Evolutionary conservation across 345 rosid species (phyloP).

Genomic region (Moricandia moricandioides): DNA sequence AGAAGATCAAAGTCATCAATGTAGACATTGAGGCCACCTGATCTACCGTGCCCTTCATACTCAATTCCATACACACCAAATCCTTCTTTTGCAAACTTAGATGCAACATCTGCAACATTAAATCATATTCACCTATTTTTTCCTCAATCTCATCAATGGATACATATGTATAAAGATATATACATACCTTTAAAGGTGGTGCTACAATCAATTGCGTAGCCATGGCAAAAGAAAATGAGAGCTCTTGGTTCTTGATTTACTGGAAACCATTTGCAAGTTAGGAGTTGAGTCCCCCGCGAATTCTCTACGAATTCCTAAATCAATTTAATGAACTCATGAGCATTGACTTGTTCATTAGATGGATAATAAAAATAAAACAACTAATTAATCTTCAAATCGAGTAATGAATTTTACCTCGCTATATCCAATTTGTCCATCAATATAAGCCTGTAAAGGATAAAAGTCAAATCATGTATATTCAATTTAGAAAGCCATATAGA

Average conservation of each 20-base stretch:
- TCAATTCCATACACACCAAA: conserved; percentile 80
- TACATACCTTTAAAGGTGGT: conserved; percentile 71
- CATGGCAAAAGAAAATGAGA: conserved; percentile 79
- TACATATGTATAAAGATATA: neutral
- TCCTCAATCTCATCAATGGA: neutral
- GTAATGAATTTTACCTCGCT: conserved; percentile 28
- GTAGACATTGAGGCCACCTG: conserved; percentile 54
- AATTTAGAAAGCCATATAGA: neutral
- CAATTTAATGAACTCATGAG: neutral
- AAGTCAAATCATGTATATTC: neutral
- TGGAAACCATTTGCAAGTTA: conserved; percentile 83
- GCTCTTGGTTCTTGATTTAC: conserved; percentile 60
- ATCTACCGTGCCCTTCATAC: conserved; percentile 92
- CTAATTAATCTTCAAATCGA: neutral
- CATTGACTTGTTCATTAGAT: neutral
- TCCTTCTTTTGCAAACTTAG: conserved; percentile 63
- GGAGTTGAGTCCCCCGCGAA: conserved; percentile 64
- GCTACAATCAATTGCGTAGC: conserved; percentile 95
- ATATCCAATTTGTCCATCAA: conserved; percentile 37
- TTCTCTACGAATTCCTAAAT: conserved; percentile 54
- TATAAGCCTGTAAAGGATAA: conserved; percentile 30
- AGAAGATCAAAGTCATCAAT: conserved; percentile 53
- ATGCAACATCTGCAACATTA: conserved; percentile 54
- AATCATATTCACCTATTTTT: conserved; percentile 2
- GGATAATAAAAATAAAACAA: neutral